Base-by-base conservation (phyloP, 164 flowering plant species). In the Aristolochia contorta region DNA sequence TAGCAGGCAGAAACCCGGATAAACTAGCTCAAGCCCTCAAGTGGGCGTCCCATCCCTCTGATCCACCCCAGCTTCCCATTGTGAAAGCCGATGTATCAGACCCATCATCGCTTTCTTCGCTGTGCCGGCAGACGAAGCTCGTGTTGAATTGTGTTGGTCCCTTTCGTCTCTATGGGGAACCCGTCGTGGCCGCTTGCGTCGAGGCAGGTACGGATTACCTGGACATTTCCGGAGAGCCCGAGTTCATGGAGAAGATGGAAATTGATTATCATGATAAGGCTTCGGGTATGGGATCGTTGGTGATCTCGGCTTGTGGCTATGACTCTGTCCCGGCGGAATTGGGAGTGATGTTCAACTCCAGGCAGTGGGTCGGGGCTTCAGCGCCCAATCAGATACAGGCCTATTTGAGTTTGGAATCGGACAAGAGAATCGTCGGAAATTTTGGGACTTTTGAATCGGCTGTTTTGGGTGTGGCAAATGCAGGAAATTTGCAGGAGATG, bases 201-300 rank as follows among this genome's bases (percentile, higher is more conserved):
- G 78, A 77, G 10, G 43, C 82, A 1, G 86, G 87, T 16, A 77
- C 82, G 20, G 93, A 86, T 62, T 89, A 86, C 63, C 59, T 89
- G 46, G 96, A 89, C 57, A 86, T 89, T 16, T 72, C 77, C 37
- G 96, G 96, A 0, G 91, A 89, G 75, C 91, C 86, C n/a, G 96
- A 86, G 78, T 86, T 89, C 58, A 89, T 86, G 85, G 96, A 89
- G 82, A 77, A 70, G 62, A 79, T 75, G 82, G 96, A 89, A 77
- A 77, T 71, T 1, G 12, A 43, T 32, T 82, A 79, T 71, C 82
- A 78, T 32, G 87, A 79, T 20, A 69, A 61, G 71, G 91, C 89
- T 14, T 70, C 49, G 61, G 78, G 79, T 73, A 70, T 47, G 18
- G 91, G 86, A 1, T 60, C 77, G 27, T 65, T 89, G 79, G 82